These are phyloP conservation scores for Vanrija pseudolonga DNA, from an alignment of 1,284 basidiomycete genomes.

Conservation along the genomic window DNA sequence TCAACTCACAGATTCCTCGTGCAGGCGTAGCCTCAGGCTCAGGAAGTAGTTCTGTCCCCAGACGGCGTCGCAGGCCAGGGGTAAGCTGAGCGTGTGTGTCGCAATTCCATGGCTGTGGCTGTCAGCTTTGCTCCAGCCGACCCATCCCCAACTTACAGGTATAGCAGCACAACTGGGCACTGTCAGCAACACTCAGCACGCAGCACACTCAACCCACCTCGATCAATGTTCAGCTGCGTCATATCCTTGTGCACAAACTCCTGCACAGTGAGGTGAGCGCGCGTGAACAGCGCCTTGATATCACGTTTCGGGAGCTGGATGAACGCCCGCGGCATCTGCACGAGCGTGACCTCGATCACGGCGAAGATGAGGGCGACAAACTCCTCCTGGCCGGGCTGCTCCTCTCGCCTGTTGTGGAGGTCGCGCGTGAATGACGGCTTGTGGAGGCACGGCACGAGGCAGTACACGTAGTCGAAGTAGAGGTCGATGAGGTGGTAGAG, in stretches of 20 bases:
- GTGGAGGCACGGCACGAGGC: constrained; percentile 61
- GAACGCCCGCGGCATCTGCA: constrained; percentile 48
- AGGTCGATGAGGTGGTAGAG: constrained; percentile 62
- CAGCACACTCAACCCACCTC: too few species aligned
- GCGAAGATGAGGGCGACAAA: constrained; percentile 84
- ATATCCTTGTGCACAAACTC: background rate
- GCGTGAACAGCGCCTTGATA: constrained; percentile 28
- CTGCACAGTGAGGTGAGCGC: constrained; percentile 17
- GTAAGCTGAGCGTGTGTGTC: constrained; percentile 6
- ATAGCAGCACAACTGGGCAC: constrained; percentile 5
- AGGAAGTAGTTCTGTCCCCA: constrained; percentile 14
- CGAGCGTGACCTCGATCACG: constrained; percentile 73
- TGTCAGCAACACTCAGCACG: too few species aligned
- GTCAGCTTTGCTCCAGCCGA: too few species aligned
- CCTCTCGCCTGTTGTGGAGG: constrained; percentile 68
- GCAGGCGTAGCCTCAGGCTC: constrained; percentile 60
- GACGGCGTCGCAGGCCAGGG: background rate
- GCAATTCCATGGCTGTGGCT: constrained; percentile 4
- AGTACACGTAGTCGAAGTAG: constrained; percentile 85
- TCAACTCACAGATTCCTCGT: constrained; percentile 58
- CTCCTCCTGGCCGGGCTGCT: constrained; percentile 62
- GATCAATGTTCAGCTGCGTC: too few species aligned
- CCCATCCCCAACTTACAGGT: constrained; percentile 5
- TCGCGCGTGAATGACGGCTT: constrained; percentile 77
- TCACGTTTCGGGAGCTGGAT: constrained; percentile 31